Base-by-base conservation (phyloP, 768 basidiomycete species). In the Calocybe gangraenosa region DNA sequence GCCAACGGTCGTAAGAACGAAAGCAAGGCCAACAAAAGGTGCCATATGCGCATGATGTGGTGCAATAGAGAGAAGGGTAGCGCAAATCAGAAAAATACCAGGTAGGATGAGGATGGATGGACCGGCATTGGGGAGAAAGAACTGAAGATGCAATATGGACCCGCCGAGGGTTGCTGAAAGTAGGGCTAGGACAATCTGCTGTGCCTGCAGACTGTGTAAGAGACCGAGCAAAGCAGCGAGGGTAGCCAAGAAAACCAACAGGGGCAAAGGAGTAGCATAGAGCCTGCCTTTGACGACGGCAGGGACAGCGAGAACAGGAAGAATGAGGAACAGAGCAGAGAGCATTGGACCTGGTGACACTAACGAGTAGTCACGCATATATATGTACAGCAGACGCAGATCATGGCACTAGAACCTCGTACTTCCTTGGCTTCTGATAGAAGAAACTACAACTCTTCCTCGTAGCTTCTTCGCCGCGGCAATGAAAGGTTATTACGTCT, bases 51-150 rank as follows among this genome's bases (percentile, higher is more conserved):
- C 47, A 20, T 46, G 39, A 13, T 19, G 41, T 9, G 51, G 28
- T 6, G 36, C 35, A 28, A 53, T 43, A 4, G 51, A 40, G 19
- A 53, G 42, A 19, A 53, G n/a, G 28, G 48, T 53, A 35, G 51
- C 51, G 13, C 48, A 43, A 14, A 37, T 5, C 4, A 53, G 42
- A 7, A 53, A 14, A 17, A 49, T 39, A 35, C 42, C 30, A 18
- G 42, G 48, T 10, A 49, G 21, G 17, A 49, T 22, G 20, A 28
- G 25, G 11, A 28, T 28, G 25, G 25, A 28, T 28, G 25, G 25
- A 28, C 25, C 25, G 25, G 25, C 25, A 28, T 28, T 28, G 25
- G 25, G 25, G 11, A 28, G 25, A 11, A 52, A 20, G 13, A 30
- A 9, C 34, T 53, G 51, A 20, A 53, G n/a, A 34, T 53, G 48